These are phyloP conservation scores for Colletotrichum horii DNA, from an alignment of 2,329 filamentous ascomycete genomes.

Conservation along the genomic window DNA sequence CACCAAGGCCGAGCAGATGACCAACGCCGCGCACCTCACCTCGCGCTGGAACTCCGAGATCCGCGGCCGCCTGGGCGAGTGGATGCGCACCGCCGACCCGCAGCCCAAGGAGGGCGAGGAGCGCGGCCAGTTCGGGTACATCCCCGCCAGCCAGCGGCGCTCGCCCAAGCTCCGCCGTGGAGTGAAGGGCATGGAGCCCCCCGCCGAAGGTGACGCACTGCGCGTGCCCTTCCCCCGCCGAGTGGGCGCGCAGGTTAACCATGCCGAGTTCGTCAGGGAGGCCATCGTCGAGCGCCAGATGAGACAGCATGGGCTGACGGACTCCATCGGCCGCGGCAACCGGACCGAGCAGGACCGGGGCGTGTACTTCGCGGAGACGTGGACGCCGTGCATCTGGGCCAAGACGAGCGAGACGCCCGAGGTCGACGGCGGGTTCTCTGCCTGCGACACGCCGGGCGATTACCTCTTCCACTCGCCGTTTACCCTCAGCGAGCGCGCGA, in stretches of 20 bases:
- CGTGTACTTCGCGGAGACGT: constrained; percentile 46
- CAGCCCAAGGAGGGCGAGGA: not conserved
- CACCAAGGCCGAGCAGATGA: constrained; percentile 55
- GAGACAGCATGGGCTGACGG: constrained; percentile 43
- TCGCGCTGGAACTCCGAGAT: constrained; percentile 54
- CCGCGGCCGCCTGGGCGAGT: constrained; percentile 43
- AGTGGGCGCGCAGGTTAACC: constrained; percentile 47
- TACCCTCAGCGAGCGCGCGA: constrained; percentile 42
- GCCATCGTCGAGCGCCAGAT: constrained; percentile 55
- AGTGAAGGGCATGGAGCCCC: not conserved
- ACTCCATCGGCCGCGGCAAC: constrained; percentile 49
- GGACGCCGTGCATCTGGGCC: constrained; percentile 44
- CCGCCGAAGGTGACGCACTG: constrained; percentile 27
- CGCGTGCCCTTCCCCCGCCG: constrained; percentile 40
- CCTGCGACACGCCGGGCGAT: constrained; percentile 48
- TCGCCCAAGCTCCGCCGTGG: not conserved
- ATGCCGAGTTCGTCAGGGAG: constrained; percentile 44
- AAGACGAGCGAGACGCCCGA: constrained; percentile 17
- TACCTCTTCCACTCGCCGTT: constrained; percentile 60
- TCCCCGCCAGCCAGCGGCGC: not conserved
- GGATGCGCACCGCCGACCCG: constrained; percentile 41
- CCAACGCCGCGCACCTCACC: constrained; percentile 58
- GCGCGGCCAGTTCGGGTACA: constrained; percentile 1
- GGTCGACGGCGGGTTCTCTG: not conserved
- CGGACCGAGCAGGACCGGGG: constrained; percentile 29